Evolutionary conservation across 2,329 filamentous ascomycete genomes (phyloP), one percentile per base, ranked within the genome.

Genomic region (Hypoxylon sp.): DNA sequence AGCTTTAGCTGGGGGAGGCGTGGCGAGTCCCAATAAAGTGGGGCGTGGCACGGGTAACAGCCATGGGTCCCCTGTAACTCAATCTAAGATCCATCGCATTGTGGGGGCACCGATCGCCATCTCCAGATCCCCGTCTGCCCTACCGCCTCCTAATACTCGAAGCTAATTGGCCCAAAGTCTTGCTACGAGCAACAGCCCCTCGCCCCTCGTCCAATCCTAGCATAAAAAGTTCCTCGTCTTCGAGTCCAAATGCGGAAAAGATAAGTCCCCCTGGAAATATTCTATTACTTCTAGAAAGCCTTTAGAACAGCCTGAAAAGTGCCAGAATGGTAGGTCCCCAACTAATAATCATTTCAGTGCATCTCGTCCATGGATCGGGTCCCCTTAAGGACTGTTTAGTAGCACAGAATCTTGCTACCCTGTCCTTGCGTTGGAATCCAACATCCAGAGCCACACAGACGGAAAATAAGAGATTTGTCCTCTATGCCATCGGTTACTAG

Each of bases 21-120:
- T 27, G 25, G 6, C 25, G 6, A 27, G 25, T 27, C 25, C 25
- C 25, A 27, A 27, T 27, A 27, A n/a, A n/a, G n/a, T n/a, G 25
- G 25, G 25, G 6, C 6, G 3, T 3, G 25, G 25, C 6, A 3
- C 25, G 25, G 6, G 16, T 19, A 29, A 32, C 11, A 41, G 54
- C 34, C 54, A 58, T 32, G 56, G 37, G 11, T 27, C 48, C 57
- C 57, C 29, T 53, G 29, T 41, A 41, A 11, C 37, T 41, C 8
- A 41, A 41, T 41, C 37, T 41, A 21, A 19, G 37, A 11, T 41
- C 7, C 7, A 4, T 30, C 23, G 41, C 50, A 34, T 23, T 46
- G 37, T 60, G 50, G 30, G 30, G 11, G 2, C 30, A 37, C n/a
- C 5, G 14, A 11, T 46, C 21, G 21, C 39, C 32, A 54, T 64